Percentiles rank a stretch among this genome's conserved stretches.
Evolutionary conservation across 805 yeast species (phyloP).

Genomic region (Jamesozyma gamospora): DNA sequence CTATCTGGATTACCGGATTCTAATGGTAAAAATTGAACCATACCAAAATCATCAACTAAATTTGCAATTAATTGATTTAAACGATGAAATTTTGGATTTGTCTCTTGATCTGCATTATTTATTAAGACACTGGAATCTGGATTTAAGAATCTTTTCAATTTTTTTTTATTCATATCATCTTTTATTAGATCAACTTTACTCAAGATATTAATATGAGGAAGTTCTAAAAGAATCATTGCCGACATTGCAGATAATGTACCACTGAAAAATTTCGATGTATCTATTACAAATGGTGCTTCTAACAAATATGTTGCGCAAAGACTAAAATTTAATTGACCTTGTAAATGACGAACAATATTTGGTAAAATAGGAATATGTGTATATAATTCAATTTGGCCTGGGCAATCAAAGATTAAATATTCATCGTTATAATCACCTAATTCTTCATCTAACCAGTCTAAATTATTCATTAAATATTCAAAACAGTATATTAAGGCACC

Average conservation of each 20-base stretch:
- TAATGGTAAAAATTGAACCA: constrained; percentile 93
- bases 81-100: constrained; percentile 52
- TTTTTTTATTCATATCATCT: constrained; percentile 64
- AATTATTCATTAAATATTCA: constrained; percentile 76
- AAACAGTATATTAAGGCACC: constrained; percentile 92
- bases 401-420: constrained; percentile 88
- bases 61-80: constrained; percentile 78
- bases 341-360: constrained; percentile 74
- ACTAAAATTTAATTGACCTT: constrained; percentile 68
- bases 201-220: constrained; percentile 87
- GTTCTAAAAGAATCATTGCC: constrained; percentile 89
- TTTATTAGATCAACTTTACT: constrained; percentile 82
- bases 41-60: constrained; percentile 92
- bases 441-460: constrained; percentile 97
- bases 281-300: constrained; percentile 91
- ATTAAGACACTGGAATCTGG: constrained; percentile 80
- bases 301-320: constrained; percentile 86
- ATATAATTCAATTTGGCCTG: constrained; percentile 92
- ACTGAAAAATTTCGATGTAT: constrained; percentile 82
- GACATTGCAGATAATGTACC: constrained; percentile 97
- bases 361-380: constrained; percentile 93
- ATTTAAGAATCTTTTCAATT: constrained; percentile 72
- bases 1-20: constrained; percentile 69
- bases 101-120: constrained; percentile 34
- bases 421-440: constrained; percentile 95